phyloP scores from a whole-genome alignment of 108 stramenopile species.

The Fragilaria radians region DNA sequence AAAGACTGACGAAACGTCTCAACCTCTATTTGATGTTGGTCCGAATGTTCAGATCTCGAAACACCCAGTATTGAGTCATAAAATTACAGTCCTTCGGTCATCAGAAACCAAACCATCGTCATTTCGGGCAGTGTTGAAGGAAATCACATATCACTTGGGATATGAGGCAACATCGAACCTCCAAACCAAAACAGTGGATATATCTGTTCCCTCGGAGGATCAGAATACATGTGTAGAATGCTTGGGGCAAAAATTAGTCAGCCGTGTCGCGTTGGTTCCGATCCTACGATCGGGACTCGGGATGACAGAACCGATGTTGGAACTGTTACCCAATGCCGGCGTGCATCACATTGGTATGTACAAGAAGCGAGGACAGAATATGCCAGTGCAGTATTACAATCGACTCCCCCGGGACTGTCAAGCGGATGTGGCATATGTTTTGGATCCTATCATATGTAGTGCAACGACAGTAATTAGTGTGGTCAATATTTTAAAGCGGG shows the following conservation, averaged over 20 bases:
- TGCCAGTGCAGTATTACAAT: constrained; percentile 97
- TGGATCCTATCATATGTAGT: constrained; percentile 94
- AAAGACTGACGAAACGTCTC: neutral
- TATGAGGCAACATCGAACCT: constrained; percentile 90
- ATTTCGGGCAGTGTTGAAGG: constrained; percentile 84
- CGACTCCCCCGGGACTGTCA: constrained; percentile 81
- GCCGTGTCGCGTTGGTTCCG: constrained; percentile 84
- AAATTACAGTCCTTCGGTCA: constrained; percentile 70
- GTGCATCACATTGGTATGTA: constrained; percentile 99
- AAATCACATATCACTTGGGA: constrained; percentile 95
- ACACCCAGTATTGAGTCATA: constrained; percentile 75
- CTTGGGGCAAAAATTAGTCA: constrained; percentile 46
- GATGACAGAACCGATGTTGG: constrained; percentile 95
- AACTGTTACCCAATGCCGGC: constrained; percentile 84
- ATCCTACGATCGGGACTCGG: constrained; percentile 92
- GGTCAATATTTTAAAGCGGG: constrained; percentile 91
- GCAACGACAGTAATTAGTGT: constrained; percentile 83
- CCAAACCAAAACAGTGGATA: constrained; percentile 48
- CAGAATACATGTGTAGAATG: constrained; percentile 40
- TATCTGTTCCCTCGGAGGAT: constrained; percentile 51
- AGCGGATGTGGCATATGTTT: constrained; percentile 81
- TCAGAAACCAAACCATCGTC: constrained; percentile 62
- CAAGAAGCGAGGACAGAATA: constrained; percentile 41
- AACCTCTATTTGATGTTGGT: constrained; percentile 10
- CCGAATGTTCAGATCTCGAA: constrained; percentile 50